A percentile compares a stretch with the other conserved stretches of the same genome.
phyloP scores from a whole-genome alignment of 148 eudicot genomes.

The Fagopyrum tataricum region DNA sequence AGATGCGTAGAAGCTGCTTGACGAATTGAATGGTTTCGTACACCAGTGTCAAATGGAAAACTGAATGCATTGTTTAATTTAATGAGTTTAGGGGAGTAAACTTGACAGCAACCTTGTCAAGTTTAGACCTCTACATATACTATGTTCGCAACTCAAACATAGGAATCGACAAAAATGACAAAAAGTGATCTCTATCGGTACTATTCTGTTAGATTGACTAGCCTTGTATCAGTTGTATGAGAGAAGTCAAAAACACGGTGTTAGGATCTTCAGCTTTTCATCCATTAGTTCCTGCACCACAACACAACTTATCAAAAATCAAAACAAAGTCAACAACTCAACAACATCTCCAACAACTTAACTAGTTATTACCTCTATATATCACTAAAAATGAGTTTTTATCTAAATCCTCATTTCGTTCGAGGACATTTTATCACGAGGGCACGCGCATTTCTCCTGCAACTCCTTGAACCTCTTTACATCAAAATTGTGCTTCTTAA shows the following conservation, averaged over 20 bases:
- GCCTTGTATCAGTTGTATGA: background rate
- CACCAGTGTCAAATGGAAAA: no score
- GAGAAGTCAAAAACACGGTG: background rate
- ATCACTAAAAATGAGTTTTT: slow-evolving; percentile 38
- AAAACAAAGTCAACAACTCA: background rate
- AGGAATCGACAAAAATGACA: background rate
- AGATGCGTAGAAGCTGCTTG: no score
- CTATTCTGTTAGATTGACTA: background rate
- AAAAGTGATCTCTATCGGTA: background rate
- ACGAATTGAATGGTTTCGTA: no score
- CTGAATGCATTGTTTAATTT: no score
- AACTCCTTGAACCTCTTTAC: slow-evolving; percentile 52
- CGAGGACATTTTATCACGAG: slow-evolving; percentile 27
- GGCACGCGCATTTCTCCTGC: slow-evolving; percentile 49
- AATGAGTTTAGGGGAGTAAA: no score
- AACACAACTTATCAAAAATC: background rate
- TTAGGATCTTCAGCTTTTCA: background rate
- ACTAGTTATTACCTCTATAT: slow-evolving; percentile 22
- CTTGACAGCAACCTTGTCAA: no score
- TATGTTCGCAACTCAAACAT: no score
- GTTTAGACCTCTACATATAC: no score
- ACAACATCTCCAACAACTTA: background rate
- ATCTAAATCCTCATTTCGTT: slow-evolving; percentile 27
- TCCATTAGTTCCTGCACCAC: background rate
- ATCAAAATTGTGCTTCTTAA: slow-evolving; percentile 69